Percentiles rank a stretch among this genome's conserved stretches.
Conservation (phyloP, 805 yeast species). For the Dipodascus geniculatus region DNA sequence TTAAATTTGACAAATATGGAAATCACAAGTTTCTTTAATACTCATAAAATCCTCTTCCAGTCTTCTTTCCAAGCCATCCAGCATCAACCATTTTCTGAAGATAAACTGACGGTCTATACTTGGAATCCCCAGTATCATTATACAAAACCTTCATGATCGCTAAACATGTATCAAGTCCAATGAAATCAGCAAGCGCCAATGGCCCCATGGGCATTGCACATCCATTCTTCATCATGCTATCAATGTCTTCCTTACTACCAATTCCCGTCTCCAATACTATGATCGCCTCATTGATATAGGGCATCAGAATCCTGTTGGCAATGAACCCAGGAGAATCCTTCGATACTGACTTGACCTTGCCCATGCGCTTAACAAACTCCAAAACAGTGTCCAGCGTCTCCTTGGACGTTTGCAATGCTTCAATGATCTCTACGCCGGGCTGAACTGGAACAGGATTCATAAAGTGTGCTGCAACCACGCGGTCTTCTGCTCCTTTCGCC, state of each 20-base stretch:
- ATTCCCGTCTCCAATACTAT: constrained; percentile 29
- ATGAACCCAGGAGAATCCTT: constrained; percentile 32
- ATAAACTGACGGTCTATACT: constrained; percentile 30
- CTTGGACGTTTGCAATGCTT: constrained; percentile 30
- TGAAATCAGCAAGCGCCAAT: constrained; percentile 31
- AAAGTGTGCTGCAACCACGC: constrained; percentile 33
- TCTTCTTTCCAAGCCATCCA: constrained; percentile 31
- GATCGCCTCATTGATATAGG: constrained; percentile 34
- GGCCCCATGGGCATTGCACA: constrained; percentile 39
- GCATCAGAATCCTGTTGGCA: constrained; percentile 32
- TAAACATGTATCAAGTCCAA: constrained; percentile 33
- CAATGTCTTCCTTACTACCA: constrained; percentile 31
- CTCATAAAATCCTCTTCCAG: constrained; percentile 32
- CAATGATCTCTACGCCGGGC: constrained; percentile 32
- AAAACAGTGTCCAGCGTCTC: constrained; percentile 24
- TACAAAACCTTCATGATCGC: constrained; percentile 31
- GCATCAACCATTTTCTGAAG: constrained; percentile 31
- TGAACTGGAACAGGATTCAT: constrained; percentile 38
- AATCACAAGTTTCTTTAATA: too few species aligned
- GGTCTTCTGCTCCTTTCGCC: constrained; percentile 29
- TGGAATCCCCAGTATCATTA: constrained; percentile 30
- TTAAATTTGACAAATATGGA: too few species aligned
- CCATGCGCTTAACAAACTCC: constrained; percentile 25
- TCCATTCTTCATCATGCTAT: constrained; percentile 33
- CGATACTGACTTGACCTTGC: constrained; percentile 28